A percentile compares a stretch with the other conserved stretches of the same genome.
Evolutionary conservation across 805 yeast species (phyloP).

Genomic region (Barnettozyma salicaria): DNA sequence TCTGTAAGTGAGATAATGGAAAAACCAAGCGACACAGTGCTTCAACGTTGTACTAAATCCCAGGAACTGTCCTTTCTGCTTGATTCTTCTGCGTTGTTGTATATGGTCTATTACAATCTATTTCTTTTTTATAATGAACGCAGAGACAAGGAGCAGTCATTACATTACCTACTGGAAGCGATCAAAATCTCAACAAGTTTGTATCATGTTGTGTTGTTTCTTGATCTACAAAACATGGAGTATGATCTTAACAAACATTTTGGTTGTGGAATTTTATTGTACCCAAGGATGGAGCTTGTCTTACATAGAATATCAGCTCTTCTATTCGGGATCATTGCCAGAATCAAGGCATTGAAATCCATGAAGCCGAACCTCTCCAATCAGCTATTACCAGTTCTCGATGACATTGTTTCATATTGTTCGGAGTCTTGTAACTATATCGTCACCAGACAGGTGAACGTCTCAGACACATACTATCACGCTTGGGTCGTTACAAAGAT

Average conservation of each 20-base stretch:
- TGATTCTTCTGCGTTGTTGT: conserved; percentile 15
- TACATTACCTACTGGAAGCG: conserved; percentile 11
- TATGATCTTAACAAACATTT: conserved; percentile 20
- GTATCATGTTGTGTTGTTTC: conserved; percentile 14
- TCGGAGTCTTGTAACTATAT: conserved; percentile 7
- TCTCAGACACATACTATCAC: conserved; percentile 24
- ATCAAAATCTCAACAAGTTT: conserved; percentile 6
- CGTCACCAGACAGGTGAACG: conserved; percentile 8
- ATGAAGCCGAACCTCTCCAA: conserved; percentile 6
- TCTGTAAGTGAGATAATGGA: conserved; percentile 15
- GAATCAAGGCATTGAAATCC: conserved; percentile 19
- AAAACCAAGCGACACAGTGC: conserved; percentile 15
- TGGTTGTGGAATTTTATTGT: conserved; percentile 16
- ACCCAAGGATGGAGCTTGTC: conserved; percentile 20
- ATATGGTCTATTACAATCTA: conserved; percentile 22
- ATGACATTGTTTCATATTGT: conserved; percentile 10
- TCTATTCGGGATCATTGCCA: conserved; percentile 13
- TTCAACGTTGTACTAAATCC: conserved; percentile 16
- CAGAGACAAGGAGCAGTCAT: conserved; percentile 11
- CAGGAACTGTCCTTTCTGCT: conserved; percentile 7
- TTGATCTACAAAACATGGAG: conserved; percentile 13
- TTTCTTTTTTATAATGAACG: conserved; percentile 18
- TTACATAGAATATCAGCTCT: conserved; percentile 20
- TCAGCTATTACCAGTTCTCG: conserved; percentile 8
- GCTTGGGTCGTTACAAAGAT: conserved; percentile 23